These are phyloP conservation scores for Austropuccinia psidii DNA, from an alignment of 1,284 basidiomycete genomes.

Conservation along the genomic window DNA sequence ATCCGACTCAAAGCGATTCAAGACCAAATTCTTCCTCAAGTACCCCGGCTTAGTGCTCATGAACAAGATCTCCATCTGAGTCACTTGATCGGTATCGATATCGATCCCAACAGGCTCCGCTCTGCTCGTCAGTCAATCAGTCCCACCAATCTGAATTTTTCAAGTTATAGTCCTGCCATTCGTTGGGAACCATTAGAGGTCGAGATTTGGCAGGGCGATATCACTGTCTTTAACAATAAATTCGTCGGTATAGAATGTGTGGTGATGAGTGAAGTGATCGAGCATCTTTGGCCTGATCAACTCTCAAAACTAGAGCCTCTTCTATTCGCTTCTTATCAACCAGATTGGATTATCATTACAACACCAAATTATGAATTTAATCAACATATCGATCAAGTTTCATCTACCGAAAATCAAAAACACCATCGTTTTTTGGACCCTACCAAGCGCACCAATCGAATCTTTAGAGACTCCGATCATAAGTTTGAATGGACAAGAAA, in stretches of 20 bases:
- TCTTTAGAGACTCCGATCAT: slow-evolving; percentile 26
- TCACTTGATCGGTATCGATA: slow-evolving; percentile 12
- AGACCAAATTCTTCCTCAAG: neutral
- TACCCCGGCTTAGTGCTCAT: neutral
- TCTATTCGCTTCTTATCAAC: slow-evolving; percentile 7
- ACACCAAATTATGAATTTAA: slow-evolving; percentile 36
- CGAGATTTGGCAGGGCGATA: slow-evolving; percentile 18
- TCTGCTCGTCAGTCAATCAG: neutral
- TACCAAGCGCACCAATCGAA: slow-evolving; percentile 14
- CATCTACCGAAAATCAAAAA: neutral
- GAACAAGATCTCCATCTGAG: slow-evolving; percentile 17
- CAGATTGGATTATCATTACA: slow-evolving; percentile 17
- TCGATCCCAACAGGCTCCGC: neutral
- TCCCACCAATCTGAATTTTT: neutral
- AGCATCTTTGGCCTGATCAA: slow-evolving; percentile 15
- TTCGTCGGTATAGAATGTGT: slow-evolving; percentile 25
- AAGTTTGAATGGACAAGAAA: slow-evolving; percentile 30
- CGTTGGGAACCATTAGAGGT: slow-evolving; percentile 29
- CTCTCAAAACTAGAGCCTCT: neutral
- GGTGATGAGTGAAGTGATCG: slow-evolving; percentile 33
- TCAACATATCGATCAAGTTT: slow-evolving; percentile 6
- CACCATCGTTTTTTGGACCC: slow-evolving; percentile 25
- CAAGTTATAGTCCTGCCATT: neutral
- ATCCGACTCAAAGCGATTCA: neutral
- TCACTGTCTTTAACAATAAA: neutral